Conservation (phyloP, 192 early-diverging fungal genomes). For the Coemansia sp. region DNA sequence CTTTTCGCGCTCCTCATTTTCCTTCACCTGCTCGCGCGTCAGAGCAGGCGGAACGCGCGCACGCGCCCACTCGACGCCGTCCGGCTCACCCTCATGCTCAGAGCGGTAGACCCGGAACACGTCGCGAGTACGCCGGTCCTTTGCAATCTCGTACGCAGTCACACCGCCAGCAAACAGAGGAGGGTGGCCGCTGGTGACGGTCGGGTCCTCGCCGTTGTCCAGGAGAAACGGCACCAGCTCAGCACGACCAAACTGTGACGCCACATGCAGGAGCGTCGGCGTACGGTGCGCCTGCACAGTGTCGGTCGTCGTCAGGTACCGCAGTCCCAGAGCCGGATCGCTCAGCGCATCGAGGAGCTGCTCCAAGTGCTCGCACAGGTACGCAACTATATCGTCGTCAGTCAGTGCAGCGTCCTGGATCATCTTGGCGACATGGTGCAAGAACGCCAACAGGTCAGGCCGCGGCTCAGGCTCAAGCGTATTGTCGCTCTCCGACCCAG, state of each 20-base stretch:
- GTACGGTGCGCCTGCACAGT: slow-evolving; percentile 39
- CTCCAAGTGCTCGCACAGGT: slow-evolving; percentile 63
- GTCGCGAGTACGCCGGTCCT: slow-evolving; percentile 31
- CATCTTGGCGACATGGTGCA: slow-evolving; percentile 36
- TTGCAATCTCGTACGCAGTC: slow-evolving; percentile 38
- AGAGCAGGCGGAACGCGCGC: slow-evolving; percentile 35
- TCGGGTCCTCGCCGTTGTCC: slow-evolving; percentile 80
- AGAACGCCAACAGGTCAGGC: slow-evolving; percentile 43
- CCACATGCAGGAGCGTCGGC: slow-evolving; percentile 79
- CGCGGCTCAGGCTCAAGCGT: slow-evolving; percentile 46
- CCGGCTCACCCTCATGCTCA: slow-evolving; percentile 30
- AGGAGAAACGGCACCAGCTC: slow-evolving; percentile 70
- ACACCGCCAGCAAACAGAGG: slow-evolving; percentile 32
- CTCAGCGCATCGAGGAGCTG: slow-evolving; percentile 60
- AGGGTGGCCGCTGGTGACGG: slow-evolving; percentile 41
- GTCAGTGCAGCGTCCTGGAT: slow-evolving; percentile 26
- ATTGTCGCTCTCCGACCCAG: slow-evolving; percentile 24
- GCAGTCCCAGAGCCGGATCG: slow-evolving; percentile 56
- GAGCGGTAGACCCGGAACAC: slow-evolving; percentile 31
- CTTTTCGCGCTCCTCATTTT: slow-evolving; percentile 18
- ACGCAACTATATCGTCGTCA: slow-evolving; percentile 57
- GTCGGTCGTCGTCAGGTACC: slow-evolving; percentile 53
- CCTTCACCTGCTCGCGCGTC: slow-evolving; percentile 20
- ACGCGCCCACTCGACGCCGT: slow-evolving; percentile 45
- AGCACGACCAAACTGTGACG: slow-evolving; percentile 61